phyloP scores from a whole-genome alignment of 352 stramenopile genomes.

The Phytophthora boehmeriae region DNA sequence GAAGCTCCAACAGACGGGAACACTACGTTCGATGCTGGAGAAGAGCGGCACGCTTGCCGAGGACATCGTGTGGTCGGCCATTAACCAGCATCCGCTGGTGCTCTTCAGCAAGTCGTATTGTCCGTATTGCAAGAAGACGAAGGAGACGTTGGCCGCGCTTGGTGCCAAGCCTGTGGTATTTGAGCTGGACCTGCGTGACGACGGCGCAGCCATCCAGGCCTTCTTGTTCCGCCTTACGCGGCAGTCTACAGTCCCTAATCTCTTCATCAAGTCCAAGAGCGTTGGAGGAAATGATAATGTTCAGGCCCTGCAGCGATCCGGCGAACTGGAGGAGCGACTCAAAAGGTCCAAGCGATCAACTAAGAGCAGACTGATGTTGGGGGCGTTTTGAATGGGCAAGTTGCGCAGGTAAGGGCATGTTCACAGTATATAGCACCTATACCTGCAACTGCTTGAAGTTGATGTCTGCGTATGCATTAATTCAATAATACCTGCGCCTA shows the following conservation, averaged over 20 bases:
- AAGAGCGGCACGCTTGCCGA: constrained; percentile 71
- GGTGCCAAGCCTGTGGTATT: constrained; percentile 74
- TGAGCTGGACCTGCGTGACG: constrained; percentile 79
- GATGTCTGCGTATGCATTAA: too few relatives aligned
- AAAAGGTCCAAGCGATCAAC: constrained; percentile 63
- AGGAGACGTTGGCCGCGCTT: constrained; percentile 63
- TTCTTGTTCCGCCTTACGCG: constrained; percentile 93
- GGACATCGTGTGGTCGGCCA: constrained; percentile 71
- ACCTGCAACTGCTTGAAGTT: too few relatives aligned
- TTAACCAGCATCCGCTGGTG: constrained; percentile 74
- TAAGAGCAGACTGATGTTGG: constrained; percentile 9
- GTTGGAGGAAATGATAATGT: constrained; percentile 96
- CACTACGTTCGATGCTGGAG: constrained; percentile 88
- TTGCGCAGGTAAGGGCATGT: too few relatives aligned
- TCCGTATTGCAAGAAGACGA: constrained; percentile 88
- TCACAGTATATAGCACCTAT: too few relatives aligned
- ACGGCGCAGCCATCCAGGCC: constrained; percentile 92
- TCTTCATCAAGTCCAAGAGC: constrained; percentile 97
- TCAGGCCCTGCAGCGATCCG: constrained; percentile 80
- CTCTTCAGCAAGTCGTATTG: constrained; percentile 90
- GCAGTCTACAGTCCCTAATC: constrained; percentile 96
- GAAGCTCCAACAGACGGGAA: constrained; percentile 78
- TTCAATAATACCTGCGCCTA: too few relatives aligned
- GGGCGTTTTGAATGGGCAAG: neutral
- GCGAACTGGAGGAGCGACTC: constrained; percentile 92